Evolutionary conservation across 108 stramenopile genomes (phyloP).

Genomic region (Fistulifera pelliculosa): DNA sequence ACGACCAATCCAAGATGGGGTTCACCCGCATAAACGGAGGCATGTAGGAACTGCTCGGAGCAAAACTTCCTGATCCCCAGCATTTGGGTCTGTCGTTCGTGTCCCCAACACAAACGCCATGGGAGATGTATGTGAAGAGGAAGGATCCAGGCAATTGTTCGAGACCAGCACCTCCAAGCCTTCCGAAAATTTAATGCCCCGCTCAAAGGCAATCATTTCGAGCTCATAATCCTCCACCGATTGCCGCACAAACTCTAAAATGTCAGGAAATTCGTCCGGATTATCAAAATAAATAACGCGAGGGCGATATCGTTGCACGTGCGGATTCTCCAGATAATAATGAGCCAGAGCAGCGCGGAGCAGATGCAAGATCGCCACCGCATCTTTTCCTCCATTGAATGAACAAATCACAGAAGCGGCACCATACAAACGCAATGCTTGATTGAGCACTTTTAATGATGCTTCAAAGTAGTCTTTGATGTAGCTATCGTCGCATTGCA

Average conservation of each 20-base stretch:
- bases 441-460: conserved; percentile 57
- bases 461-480: conserved; percentile 37
- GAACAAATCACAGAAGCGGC: conserved; percentile 62
- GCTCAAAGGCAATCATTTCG: conserved; percentile 79
- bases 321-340: conserved; percentile 28
- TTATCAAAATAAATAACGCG: conserved; percentile 77
- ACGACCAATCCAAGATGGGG: conserved; percentile 90
- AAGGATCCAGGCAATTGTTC: conserved; percentile 7
- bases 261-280: conserved; percentile 71
- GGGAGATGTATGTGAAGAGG: conserved; percentile 22
- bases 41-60: conserved; percentile 84
- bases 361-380: conserved; percentile 91
- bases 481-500: conserved; percentile 45
- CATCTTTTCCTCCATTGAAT: conserved; percentile 99
- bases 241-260: conserved; percentile 41
- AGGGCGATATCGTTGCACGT: conserved; percentile 41
- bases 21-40: conserved; percentile 98
- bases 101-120: conserved; percentile 95
- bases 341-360: conserved; percentile 85
- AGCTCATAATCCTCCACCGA: conserved; percentile 75
- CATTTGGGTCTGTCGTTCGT: conserved; percentile 90
- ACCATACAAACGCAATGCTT: conserved; percentile 80
- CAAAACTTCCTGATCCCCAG: conserved; percentile 63
- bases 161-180: conserved; percentile 66
- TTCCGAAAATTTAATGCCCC: conserved; percentile 45